Base-by-base conservation (phyloP, 2,329 filamentous ascomycete species). In the Penicillium sp. region DNA sequence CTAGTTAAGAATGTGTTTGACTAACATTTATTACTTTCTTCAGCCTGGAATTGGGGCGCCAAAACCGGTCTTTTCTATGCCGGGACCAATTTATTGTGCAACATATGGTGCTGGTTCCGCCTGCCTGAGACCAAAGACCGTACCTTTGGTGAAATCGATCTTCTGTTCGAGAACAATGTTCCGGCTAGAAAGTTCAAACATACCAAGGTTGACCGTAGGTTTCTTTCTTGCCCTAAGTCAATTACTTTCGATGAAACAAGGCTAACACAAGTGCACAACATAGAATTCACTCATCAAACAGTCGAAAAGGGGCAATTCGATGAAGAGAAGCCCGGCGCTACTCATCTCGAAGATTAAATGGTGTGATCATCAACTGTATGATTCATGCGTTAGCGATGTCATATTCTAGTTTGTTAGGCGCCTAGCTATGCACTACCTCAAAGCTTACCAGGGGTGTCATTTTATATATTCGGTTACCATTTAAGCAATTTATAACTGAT, bases 61-160 rank as follows among this genome's bases (percentile, higher is more conserved):
- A 93, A 83, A 65, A 83, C 91, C 0, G 91, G 91, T 33, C 95
- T 96, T 76, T 95, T 95, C 78, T 91, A 90, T 88, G 86, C 84
- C 16, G 89, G 86, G 0, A 86, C 90, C 58, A 93, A 89, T 74
- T 89, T 91, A 75, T 74, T 85, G 55, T 93, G 89, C 75, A 84
- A 92, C 65, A 75, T 94, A 16, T 96, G 93, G 75, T 87, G 87
- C 0, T 93, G 85, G 68, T 92, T 91, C 78, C 82, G 89, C 9
- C 78, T 93, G 0, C 91, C 91, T 0, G 91, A 96, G 69, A 90
- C 91, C 0, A 78, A 78, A 3, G 91, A 89, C 9, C 84, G 90
- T 43, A 88, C 89, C 0, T 96, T 93, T 67, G 91, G 90, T 8
- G 91, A 96, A 72, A 77, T 96, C 56, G 91, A 96, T 70, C 66